Percentiles rank a stretch among this genome's conserved stretches.
phyloP scores from a whole-genome alignment of 495 filamentous ascomycete species.

The Talaromyces liani region DNA sequence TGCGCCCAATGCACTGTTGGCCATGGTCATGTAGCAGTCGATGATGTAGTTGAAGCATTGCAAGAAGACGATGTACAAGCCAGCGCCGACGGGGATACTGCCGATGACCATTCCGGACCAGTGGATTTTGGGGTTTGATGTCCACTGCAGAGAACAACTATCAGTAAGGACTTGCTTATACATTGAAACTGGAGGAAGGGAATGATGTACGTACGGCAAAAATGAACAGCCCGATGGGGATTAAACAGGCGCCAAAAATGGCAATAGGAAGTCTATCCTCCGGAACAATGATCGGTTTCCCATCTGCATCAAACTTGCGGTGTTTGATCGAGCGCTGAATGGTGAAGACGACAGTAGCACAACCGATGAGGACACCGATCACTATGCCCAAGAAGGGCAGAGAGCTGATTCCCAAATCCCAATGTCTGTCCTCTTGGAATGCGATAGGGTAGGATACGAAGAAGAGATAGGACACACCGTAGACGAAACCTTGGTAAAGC shows the following conservation, averaged over 20 bases:
- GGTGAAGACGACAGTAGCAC: conserved; percentile 46
- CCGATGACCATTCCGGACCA: conserved; percentile 33
- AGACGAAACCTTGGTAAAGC: conserved; percentile 52
- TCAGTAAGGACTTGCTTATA: neutral
- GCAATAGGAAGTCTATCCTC: conserved; percentile 46
- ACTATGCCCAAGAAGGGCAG: conserved; percentile 65
- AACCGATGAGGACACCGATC: conserved; percentile 46
- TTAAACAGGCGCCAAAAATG: conserved; percentile 38
- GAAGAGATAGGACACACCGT: conserved; percentile 62
- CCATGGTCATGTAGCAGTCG: conserved; percentile 66
- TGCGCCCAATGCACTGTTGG: conserved; percentile 63
- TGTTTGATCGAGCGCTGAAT: conserved; percentile 27
- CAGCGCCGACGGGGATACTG: conserved; percentile 61
- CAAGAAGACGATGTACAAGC: conserved; percentile 59
- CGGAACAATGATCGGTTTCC: conserved; percentile 23
- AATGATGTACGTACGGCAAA: conserved; percentile 23
- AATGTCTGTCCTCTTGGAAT: conserved; percentile 40
- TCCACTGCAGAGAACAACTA: conserved; percentile 27
- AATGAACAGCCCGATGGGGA: conserved; percentile 49
- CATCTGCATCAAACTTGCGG: conserved; percentile 13
- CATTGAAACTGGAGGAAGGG: neutral
- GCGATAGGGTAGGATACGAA: conserved; percentile 63
- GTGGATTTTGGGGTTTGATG: conserved; percentile 22
- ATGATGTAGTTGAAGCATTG: conserved; percentile 68
- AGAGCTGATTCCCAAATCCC: conserved; percentile 44